Evolutionary conservation across 2,329 filamentous ascomycete genomes (phyloP), one percentile per base, ranked within the genome.

Genomic region (Paracamarosporium sp.): DNA sequence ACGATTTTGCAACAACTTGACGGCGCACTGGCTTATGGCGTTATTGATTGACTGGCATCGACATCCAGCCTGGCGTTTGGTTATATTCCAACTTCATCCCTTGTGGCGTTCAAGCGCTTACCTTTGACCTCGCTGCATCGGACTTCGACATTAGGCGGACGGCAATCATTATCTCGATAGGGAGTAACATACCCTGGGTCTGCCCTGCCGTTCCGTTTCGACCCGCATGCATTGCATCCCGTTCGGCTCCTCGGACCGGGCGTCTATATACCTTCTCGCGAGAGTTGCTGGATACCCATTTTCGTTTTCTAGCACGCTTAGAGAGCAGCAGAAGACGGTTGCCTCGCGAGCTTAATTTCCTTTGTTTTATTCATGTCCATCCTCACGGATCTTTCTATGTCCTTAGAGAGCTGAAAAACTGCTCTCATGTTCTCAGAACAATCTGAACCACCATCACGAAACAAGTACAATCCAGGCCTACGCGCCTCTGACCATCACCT

Each of bases 21-120:
- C 60, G 74, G 73, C 68, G 69, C 68, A 62, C 64, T 67, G 67
- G 73, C 59, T 65, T 55, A 73, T 53, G 74, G 75, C 72, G 74
- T 77, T 74, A 67, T 66, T 68, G 59, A 71, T 62, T 65, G 65
- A 66, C 62, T 69, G 70, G 68, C 67, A 69, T 68, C 67, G 60
- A 61, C 61, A 60, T 63, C 57, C 50, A 70, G 70, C 70, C 67
- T 59, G 73, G 73, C 68, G 71, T 76, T 74, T 60, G 59, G 59
- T 61, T 59, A 58, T 62, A 65, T 68, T 57, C 64, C 57, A 60
- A 60, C 63, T 67, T 65, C 55, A 60, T 65, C 58, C 57, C 65
- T 51, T 65, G 58, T 59, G 73, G 73, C 74, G 73, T 76, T 76
- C 53, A 63, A 73, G 73, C 72, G 72, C 69, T 64, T 70, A 62